These are phyloP conservation scores for Chamaecrista fasciculata DNA, from an alignment of 306 rosid species.

Conservation along the genomic window DNA sequence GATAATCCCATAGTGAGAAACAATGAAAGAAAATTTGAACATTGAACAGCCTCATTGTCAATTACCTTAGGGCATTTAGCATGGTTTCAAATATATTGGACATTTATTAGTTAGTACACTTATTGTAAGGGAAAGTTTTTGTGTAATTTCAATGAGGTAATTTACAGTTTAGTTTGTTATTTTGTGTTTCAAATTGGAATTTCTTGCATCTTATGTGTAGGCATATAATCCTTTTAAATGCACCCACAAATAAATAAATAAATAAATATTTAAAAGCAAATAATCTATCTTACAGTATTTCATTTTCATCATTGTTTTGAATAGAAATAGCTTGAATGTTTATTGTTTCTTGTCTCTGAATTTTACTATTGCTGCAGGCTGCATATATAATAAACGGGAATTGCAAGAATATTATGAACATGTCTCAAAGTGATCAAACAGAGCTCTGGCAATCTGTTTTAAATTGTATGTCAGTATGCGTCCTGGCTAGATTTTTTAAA, in stretches of 20 bases:
- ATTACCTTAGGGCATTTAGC: too few species aligned
- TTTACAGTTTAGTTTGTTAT: not conserved
- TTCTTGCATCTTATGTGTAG: too few species aligned
- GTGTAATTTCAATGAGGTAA: too few species aligned
- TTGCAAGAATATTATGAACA: conserved; percentile 95
- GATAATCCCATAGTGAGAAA: too few species aligned
- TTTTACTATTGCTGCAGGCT: conserved; percentile 54
- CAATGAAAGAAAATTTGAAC: too few species aligned
- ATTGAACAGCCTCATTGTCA: too few species aligned
- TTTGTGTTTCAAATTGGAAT: not conserved
- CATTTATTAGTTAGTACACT: too few species aligned
- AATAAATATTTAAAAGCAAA: not conserved
- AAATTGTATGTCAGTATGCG: conserved; percentile 69
- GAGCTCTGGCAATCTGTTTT: conserved; percentile 89
- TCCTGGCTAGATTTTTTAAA: conserved; percentile 26
- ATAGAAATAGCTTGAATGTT: not conserved
- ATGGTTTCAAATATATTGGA: too few species aligned
- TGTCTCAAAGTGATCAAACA: conserved; percentile 94
- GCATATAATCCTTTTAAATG: too few species aligned
- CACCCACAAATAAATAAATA: too few species aligned
- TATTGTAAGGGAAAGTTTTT: too few species aligned
- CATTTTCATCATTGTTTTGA: not conserved
- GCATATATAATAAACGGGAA: conserved; percentile 82
- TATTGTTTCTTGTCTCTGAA: not conserved
- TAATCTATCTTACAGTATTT: not conserved